Evolutionary conservation across 2,329 filamentous ascomycete genomes (phyloP).

Genomic region (Paecilomyces dactylethromorphus): DNA sequence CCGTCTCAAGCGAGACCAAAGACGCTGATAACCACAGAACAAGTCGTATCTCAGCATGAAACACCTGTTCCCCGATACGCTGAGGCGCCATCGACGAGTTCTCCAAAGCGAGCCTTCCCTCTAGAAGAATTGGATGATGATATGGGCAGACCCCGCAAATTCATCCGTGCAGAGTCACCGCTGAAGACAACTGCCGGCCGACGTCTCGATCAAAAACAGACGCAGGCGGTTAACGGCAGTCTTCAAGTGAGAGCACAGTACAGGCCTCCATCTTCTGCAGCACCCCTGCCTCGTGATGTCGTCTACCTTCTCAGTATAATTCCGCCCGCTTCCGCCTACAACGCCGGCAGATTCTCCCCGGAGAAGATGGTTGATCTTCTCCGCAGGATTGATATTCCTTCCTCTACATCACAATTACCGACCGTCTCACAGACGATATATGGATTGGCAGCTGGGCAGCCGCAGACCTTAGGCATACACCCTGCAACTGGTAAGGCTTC

Average conservation of each 20-base stretch:
- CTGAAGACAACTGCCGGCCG: conserved; percentile 85
- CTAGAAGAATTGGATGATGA: conserved; percentile 66
- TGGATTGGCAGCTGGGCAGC: conserved; percentile 19
- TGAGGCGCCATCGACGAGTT: conserved; percentile 31
- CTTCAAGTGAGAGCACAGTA: conserved; percentile 20
- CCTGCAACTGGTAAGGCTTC: conserved; percentile 27
- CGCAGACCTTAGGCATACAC: conserved; percentile 14
- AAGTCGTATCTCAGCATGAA: conserved; percentile 20
- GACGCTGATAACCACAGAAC: conserved; percentile 27
- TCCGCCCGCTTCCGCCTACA: conserved; percentile 66
- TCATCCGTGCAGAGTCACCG: conserved; percentile 83
- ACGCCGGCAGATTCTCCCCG: conserved; percentile 62
- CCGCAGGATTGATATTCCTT: conserved; percentile 60
- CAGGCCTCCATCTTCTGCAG: conserved; percentile 50
- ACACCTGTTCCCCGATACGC: conserved; percentile 30
- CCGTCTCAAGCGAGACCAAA: conserved; percentile 70
- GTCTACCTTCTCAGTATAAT: conserved; percentile 63
- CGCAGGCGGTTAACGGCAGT: conserved; percentile 26
- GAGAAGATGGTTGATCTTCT: conserved; percentile 68
- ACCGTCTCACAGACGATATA: conserved; percentile 25
- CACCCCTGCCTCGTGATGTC: conserved; percentile 65
- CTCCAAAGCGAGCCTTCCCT: conserved; percentile 53
- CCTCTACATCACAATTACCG: conserved; percentile 35
- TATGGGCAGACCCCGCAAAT: conserved; percentile 70
- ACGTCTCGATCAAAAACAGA: conserved; percentile 64